phyloP scores from a whole-genome alignment of 768 basidiomycete genomes.

The Pilatotrama ljubarskyi region DNA sequence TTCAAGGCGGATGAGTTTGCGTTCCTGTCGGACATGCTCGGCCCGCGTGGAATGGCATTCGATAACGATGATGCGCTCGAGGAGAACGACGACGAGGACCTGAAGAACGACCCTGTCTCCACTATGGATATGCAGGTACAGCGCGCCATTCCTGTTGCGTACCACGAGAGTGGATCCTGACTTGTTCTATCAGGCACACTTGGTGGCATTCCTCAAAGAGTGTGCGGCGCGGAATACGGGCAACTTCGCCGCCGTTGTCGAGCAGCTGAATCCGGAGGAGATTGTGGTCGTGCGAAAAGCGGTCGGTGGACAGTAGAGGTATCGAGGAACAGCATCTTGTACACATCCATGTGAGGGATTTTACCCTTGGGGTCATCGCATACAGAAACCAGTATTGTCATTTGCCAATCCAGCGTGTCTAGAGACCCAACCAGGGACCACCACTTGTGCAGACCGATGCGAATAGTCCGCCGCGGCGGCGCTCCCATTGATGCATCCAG shows the following conservation, averaged over 20 bases:
- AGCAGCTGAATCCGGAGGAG: constrained; percentile 72
- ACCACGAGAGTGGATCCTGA: background rate
- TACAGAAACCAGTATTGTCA: background rate
- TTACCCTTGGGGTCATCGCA: background rate
- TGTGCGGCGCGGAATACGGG: constrained; percentile 62
- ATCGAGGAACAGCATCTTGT: background rate
- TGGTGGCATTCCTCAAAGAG: constrained; percentile 70
- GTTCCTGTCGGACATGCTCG: constrained; percentile 82
- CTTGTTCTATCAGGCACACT: constrained; percentile 50
- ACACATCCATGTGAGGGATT: background rate
- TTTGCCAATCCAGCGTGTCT: too few relatives aligned
- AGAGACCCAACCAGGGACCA: too few relatives aligned
- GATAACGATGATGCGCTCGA: constrained; percentile 79
- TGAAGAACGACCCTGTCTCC: constrained; percentile 82
- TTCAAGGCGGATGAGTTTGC: constrained; percentile 75
- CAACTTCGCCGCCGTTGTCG: constrained; percentile 62
- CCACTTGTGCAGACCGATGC: too few relatives aligned
- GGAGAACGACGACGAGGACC: constrained; percentile 81
- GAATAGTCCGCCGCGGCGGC: too few relatives aligned
- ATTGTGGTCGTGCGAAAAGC: constrained; percentile 60
- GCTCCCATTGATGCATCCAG: too few relatives aligned
- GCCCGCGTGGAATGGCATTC: constrained; percentile 71
- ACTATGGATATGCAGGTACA: constrained; percentile 76
- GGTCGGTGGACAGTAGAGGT: constrained; percentile 30
- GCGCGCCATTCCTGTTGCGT: background rate